A percentile compares a stretch with the other conserved stretches of the same genome.
Evolutionary conservation across 495 filamentous ascomycete species (phyloP).

Genomic region (Penicillium goetzii): DNA sequence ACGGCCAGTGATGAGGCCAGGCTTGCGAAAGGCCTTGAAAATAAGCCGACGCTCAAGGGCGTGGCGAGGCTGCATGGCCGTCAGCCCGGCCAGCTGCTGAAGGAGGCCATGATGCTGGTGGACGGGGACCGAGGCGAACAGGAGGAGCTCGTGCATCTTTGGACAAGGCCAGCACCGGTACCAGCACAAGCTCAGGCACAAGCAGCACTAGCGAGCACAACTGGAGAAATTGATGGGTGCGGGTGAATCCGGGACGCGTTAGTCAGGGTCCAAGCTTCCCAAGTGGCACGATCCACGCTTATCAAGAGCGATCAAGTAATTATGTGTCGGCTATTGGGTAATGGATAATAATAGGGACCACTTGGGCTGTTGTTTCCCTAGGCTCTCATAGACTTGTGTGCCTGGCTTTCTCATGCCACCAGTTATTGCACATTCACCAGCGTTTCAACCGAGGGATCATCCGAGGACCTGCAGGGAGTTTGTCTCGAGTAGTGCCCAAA

Average conservation of each 20-base stretch:
- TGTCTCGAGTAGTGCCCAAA: not conserved
- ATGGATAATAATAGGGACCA: slow-evolving; percentile 3
- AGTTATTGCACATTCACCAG: slow-evolving; percentile 2
- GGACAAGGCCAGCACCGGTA: not conserved
- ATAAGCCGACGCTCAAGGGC: slow-evolving; percentile 64
- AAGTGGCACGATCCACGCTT: slow-evolving; percentile 21
- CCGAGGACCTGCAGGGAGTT: not conserved
- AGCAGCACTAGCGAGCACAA: not conserved
- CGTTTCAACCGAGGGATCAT: slow-evolving; percentile 8
- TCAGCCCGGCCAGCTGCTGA: slow-evolving; percentile 68
- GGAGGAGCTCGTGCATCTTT: slow-evolving; percentile 51
- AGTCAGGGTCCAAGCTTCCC: slow-evolving; percentile 34
- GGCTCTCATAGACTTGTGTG: not conserved
- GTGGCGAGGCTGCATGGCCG: slow-evolving; percentile 66
- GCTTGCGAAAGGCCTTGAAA: slow-evolving; percentile 64
- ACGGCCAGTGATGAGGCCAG: slow-evolving; percentile 40
- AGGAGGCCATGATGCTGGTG: slow-evolving; percentile 62
- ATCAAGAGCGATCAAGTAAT: slow-evolving; percentile 19
- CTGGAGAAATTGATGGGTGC: slow-evolving; percentile 1
- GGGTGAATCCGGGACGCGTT: slow-evolving; percentile 29
- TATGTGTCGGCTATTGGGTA: slow-evolving; percentile 21
- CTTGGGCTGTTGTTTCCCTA: not conserved
- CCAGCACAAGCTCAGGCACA: not conserved
- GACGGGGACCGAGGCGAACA: slow-evolving; percentile 53
- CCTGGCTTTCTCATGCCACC: not conserved